Percentiles rank a stretch among this genome's conserved stretches.
Evolutionary conservation across 176 grass and related monocot species (phyloP).

Genomic region (maize (Zea mays)): Zm-B73-REFERENCE-NAM-5.0 NC_050101.1:159887001-159887500

Average conservation of each 20-base stretch:
- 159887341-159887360: too few relatives aligned
- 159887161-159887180: neutral
- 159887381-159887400: too few relatives aligned
- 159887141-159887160: neutral
- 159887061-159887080: neutral
- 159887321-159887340: constrained; percentile 25
- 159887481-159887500: too few relatives aligned
- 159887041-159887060: neutral
- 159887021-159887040: neutral
- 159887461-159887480: too few relatives aligned
- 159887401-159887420: too few relatives aligned
- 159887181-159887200: constrained; percentile 8
- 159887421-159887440: too few relatives aligned
- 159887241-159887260: constrained; percentile 12
- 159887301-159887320: constrained; percentile 5
- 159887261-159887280: constrained; percentile 48
- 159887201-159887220: constrained; percentile 37
- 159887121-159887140: neutral
- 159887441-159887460: too few relatives aligned
- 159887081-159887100: neutral
- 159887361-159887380: too few relatives aligned
- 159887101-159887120: too few relatives aligned
- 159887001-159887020: neutral
- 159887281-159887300: constrained; percentile 26
- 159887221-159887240: neutral